A percentile compares a stretch with the other conserved stretches of the same genome.
These are phyloP conservation scores for Coniochaeta sp. DNA, from an alignment of 2,329 filamentous ascomycete species.

Conservation along the genomic window DNA sequence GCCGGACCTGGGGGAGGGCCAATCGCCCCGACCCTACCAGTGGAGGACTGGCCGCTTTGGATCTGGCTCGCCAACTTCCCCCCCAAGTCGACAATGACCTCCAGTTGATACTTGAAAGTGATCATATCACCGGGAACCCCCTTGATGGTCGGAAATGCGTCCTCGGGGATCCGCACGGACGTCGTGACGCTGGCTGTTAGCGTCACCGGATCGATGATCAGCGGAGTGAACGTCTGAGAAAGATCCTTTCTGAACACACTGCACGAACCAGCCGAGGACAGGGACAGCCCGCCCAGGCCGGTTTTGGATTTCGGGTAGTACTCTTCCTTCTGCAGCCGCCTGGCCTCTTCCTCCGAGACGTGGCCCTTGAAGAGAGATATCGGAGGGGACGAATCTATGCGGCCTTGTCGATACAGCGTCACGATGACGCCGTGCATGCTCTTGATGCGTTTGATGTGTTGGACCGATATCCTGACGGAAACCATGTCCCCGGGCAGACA, in stretches of 20 bases:
- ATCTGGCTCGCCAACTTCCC: constrained; percentile 72
- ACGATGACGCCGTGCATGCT: constrained; percentile 90
- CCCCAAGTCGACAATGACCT: constrained; percentile 87
- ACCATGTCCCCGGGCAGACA: constrained; percentile 80
- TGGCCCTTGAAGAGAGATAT: constrained; percentile 37
- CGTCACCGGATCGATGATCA: constrained; percentile 77
- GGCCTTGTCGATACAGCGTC: constrained; percentile 83
- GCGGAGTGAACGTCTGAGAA: constrained; percentile 76
- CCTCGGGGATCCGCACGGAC: constrained; percentile 78
- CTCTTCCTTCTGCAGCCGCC: constrained; percentile 68
- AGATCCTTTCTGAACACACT: constrained; percentile 95
- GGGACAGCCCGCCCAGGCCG: constrained; percentile 75
- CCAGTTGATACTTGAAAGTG: constrained; percentile 87
- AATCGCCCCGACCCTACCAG: constrained; percentile 23
- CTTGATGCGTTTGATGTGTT: constrained; percentile 83
- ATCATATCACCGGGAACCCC: constrained; percentile 90
- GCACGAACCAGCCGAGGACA: constrained; percentile 78
- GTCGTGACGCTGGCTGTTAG: constrained; percentile 75
- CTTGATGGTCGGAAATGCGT: constrained; percentile 85
- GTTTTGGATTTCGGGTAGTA: constrained; percentile 83
- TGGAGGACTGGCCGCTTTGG: constrained; percentile 51
- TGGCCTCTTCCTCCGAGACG: constrained; percentile 54
- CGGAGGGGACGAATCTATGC: constrained; percentile 70
- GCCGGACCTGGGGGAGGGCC: constrained; percentile 19
- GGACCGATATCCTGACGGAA: constrained; percentile 71